Percentiles rank a stretch among this genome's conserved stretches.
phyloP scores from a whole-genome alignment of 805 yeast genomes.

The Lipomyces yamadae region DNA sequence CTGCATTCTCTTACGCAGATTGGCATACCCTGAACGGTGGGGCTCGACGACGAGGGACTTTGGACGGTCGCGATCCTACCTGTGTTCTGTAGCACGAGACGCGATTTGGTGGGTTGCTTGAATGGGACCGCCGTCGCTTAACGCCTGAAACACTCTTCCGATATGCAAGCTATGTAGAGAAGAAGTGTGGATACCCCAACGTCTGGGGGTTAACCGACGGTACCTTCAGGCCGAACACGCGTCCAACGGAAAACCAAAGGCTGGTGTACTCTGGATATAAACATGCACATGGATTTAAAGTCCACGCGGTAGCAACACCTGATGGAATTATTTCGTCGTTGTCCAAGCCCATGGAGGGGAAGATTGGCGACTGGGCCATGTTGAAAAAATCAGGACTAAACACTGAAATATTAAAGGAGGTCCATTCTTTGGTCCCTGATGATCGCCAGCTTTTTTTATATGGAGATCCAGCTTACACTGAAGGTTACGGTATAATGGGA shows the following conservation, averaged over 20 bases:
- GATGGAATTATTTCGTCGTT: slow-evolving; percentile 1
- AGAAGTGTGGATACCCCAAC: not conserved
- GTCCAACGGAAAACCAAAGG: slow-evolving; percentile 1
- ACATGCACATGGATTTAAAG: slow-evolving; percentile 3
- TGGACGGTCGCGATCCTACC: too few species aligned
- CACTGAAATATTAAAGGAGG: slow-evolving; percentile 1
- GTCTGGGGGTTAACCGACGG: not conserved
- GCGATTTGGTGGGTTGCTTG: too few species aligned
- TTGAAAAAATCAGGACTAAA: not conserved
- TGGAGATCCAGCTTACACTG: slow-evolving; percentile 8
- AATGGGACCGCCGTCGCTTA: too few species aligned
- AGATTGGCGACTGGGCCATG: slow-evolving; percentile 8
- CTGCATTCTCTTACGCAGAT: too few species aligned
- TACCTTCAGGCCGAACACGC: slow-evolving; percentile 3
- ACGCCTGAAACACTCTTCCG: not conserved
- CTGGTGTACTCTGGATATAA: slow-evolving; percentile 1
- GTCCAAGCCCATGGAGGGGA: slow-evolving; percentile 8
- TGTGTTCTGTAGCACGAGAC: too few species aligned
- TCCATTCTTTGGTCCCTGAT: not conserved
- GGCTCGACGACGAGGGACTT: too few species aligned
- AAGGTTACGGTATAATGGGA: not conserved
- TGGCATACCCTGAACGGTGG: too few species aligned
- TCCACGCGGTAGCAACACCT: slow-evolving; percentile 2
- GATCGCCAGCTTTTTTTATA: not conserved
- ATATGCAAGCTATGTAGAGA: not conserved